A percentile compares a stretch with the other conserved stretches of the same genome.
Conservation (phyloP, 2,329 filamentous ascomycete genomes). For the Nothopassalora personata region DNA sequence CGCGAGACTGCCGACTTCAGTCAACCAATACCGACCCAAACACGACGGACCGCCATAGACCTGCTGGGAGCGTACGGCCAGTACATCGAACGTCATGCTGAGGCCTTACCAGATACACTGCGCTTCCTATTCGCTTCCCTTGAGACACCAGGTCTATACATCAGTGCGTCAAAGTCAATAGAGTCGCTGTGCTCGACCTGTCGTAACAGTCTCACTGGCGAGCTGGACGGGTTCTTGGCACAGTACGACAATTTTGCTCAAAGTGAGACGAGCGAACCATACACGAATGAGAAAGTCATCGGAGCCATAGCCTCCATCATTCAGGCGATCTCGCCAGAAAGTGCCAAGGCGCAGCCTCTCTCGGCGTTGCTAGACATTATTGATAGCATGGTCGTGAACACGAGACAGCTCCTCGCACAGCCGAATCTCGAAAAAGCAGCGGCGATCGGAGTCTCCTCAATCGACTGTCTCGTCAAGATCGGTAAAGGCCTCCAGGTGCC, state of each 20-base stretch:
- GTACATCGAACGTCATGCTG: slow-evolving; percentile 67
- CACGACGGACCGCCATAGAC: slow-evolving; percentile 63
- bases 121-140: slow-evolving; percentile 70
- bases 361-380: slow-evolving; percentile 57
- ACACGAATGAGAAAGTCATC: slow-evolving; percentile 67
- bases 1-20: slow-evolving; percentile 44
- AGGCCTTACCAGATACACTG: slow-evolving; percentile 63
- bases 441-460: slow-evolving; percentile 46
- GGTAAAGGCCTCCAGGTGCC: slow-evolving; percentile 67
- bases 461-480: slow-evolving; percentile 65
- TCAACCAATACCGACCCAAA: slow-evolving; percentile 53
- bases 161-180: slow-evolving; percentile 70
- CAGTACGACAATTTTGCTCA: slow-evolving; percentile 64
- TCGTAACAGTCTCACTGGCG: slow-evolving; percentile 59
- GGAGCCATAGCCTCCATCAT: slow-evolving; percentile 70
- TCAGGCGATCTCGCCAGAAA: slow-evolving; percentile 61
- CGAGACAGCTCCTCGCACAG: slow-evolving; percentile 26
- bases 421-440: slow-evolving; percentile 40
- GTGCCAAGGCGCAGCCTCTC: slow-evolving; percentile 50
- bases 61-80: slow-evolving; percentile 68
- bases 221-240: slow-evolving; percentile 63
- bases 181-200: slow-evolving; percentile 70
- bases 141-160: slow-evolving; percentile 52
- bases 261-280: slow-evolving; percentile 57
- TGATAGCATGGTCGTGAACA: slow-evolving; percentile 54